phyloP scores from a whole-genome alignment of 495 filamentous ascomycete genomes.

The Cercophora sp. region DNA sequence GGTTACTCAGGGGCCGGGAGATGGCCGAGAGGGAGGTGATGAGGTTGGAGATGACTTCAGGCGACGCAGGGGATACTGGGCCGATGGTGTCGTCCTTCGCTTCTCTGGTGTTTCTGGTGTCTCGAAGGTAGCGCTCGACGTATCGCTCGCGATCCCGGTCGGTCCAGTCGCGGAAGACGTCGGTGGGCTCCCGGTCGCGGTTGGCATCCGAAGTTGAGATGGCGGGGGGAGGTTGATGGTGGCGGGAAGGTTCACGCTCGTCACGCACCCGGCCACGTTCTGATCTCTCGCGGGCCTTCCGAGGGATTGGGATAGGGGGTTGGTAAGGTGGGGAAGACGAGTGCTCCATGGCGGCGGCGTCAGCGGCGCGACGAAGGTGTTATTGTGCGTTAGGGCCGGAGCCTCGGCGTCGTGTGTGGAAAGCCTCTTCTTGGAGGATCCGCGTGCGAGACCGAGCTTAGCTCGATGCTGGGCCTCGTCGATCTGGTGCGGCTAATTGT shows the following conservation, averaged over 20 bases:
- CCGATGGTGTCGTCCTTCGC: constrained; percentile 12
- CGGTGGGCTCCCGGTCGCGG: constrained; percentile 20
- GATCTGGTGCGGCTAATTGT: constrained; percentile 21
- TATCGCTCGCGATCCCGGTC: constrained; percentile 24
- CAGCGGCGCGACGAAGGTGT: constrained; percentile 18
- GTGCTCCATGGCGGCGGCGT: constrained; percentile 26
- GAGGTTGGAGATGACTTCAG: constrained; percentile 89
- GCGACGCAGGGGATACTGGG: constrained; percentile 60
- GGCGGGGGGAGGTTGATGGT: constrained; percentile 13
- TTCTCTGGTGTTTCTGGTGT: constrained; percentile 29
- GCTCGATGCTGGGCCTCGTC: constrained; percentile 3
- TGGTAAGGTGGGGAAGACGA: constrained; percentile 16
- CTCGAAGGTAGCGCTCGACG: constrained; percentile 26
- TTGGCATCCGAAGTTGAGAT: constrained; percentile 12
- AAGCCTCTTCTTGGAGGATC: constrained; percentile 9
- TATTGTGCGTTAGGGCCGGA: constrained; percentile 23
- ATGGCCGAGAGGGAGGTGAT: constrained; percentile 90
- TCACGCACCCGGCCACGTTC: too few relatives aligned
- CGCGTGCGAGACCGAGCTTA: constrained; percentile 9
- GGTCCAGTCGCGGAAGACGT: constrained; percentile 30
- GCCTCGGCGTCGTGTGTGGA: constrained; percentile 5
- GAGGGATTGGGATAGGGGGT: constrained; percentile 30
- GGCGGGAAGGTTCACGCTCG: constrained; percentile 9
- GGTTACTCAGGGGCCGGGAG: constrained; percentile 65
- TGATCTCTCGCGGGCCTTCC: constrained; percentile 30